These are phyloP conservation scores for Penicillium expansum DNA, from an alignment of 2,329 filamentous ascomycete genomes.

Conservation along the genomic window DNA sequence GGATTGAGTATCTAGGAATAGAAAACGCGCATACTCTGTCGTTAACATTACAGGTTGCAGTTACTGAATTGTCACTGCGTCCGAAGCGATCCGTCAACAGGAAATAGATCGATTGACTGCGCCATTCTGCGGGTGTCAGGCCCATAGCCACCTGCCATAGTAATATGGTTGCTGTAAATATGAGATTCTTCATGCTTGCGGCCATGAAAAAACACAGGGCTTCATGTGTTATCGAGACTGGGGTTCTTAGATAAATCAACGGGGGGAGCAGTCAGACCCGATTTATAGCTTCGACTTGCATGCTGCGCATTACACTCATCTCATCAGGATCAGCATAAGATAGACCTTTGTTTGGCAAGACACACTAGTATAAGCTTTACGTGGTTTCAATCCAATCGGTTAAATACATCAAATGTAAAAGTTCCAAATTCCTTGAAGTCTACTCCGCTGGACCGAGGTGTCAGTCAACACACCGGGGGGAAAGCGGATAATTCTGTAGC, in stretches of 20 bases:
- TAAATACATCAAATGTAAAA: background rate
- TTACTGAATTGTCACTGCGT: slow-evolving; percentile 39
- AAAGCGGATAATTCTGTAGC: background rate
- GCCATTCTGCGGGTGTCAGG: slow-evolving; percentile 39
- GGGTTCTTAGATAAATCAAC: background rate
- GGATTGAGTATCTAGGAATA: too few species aligned
- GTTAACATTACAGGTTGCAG: slow-evolving; percentile 30
- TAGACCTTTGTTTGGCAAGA: background rate
- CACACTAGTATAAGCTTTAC: background rate
- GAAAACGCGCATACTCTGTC: slow-evolving; percentile 19
- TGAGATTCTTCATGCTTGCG: background rate
- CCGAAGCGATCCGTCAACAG: slow-evolving; percentile 47
- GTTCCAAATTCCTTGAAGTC: background rate
- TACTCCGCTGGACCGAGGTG: background rate
- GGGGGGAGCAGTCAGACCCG: background rate
- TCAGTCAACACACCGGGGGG: too few species aligned
- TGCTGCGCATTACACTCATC: background rate
- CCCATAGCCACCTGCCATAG: slow-evolving; percentile 21
- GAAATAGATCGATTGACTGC: slow-evolving; percentile 46
- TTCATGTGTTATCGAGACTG: background rate
- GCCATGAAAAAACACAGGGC: too few species aligned
- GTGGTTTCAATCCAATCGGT: slow-evolving; percentile 3
- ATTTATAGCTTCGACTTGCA: slow-evolving; percentile 3
- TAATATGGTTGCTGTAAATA: background rate
- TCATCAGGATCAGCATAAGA: background rate